phyloP scores from a whole-genome alignment of 495 filamentous ascomycete species.

The Xylaria grammica region DNA sequence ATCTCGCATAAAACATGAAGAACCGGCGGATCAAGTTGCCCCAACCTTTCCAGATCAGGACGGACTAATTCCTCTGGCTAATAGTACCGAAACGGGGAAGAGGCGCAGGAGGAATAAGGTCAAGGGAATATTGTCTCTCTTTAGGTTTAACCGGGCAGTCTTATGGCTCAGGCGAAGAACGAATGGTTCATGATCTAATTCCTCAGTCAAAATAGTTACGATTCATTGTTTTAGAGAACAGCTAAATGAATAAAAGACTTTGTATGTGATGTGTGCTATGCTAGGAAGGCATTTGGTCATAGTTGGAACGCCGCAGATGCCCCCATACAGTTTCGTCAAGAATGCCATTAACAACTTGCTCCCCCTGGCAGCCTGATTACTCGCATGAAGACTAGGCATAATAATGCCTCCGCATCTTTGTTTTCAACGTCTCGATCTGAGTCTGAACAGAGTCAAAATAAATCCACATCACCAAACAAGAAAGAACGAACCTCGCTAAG shows the following conservation, averaged over 20 bases:
- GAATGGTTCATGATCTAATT: background rate
- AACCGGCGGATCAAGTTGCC: background rate
- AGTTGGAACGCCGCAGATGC: background rate
- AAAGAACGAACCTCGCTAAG: background rate
- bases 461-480: background rate
- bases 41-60: background rate
- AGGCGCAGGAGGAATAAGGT: background rate
- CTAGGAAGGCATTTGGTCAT: background rate
- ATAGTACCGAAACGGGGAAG: background rate
- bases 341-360: background rate
- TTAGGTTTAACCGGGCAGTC: background rate
- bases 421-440: constrained; percentile 3
- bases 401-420: background rate
- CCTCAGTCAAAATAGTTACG: background rate
- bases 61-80: background rate
- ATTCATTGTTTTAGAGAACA: background rate
- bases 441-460: background rate
- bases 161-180: background rate
- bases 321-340: background rate
- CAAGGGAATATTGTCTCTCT: background rate
- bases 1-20: background rate
- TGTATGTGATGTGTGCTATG: background rate
- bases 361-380: background rate
- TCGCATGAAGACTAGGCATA: background rate
- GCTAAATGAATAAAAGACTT: background rate